Conservation (phyloP, 1,284 basidiomycete species). For the Melampsora medusae region DNA sequence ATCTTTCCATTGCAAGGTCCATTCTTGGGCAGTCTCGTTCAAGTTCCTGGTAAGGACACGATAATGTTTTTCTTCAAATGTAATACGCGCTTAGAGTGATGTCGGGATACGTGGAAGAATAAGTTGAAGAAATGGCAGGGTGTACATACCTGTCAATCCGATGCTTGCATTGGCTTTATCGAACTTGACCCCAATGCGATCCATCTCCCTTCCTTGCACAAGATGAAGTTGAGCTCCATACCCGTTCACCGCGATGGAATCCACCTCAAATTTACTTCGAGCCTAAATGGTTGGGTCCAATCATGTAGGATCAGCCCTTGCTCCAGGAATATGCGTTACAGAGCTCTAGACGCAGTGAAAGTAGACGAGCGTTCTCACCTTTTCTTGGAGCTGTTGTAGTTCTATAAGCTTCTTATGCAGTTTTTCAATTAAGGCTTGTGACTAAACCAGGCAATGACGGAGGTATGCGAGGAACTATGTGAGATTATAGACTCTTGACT, state of each 20-base stretch:
- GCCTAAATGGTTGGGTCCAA: conserved; percentile 59
- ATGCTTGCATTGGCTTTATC: conserved; percentile 87
- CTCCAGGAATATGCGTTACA: neutral
- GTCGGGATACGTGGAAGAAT: conserved; percentile 73
- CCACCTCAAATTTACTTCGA: conserved; percentile 87
- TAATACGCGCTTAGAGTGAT: conserved; percentile 53
- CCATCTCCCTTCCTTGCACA: conserved; percentile 88
- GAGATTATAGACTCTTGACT: neutral
- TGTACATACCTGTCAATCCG: conserved; percentile 67
- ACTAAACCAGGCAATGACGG: conserved; percentile 50
- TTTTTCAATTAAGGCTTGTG: conserved; percentile 77
- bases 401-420: conserved; percentile 77
- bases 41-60: conserved; percentile 29
- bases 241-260: conserved; percentile 90
- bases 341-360: neutral
- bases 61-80: conserved; percentile 52
- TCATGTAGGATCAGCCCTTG: neutral
- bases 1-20: conserved; percentile 43
- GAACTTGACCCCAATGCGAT: conserved; percentile 81
- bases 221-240: conserved; percentile 89
- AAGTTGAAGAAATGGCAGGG: conserved; percentile 40
- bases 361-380: conserved; percentile 55
- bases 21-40: conserved; percentile 20
- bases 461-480: neutral
- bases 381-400: conserved; percentile 76